Evolutionary conservation across 306 rosid genomes (phyloP).

Genomic region (Casuarina cunninghamiana): DNA sequence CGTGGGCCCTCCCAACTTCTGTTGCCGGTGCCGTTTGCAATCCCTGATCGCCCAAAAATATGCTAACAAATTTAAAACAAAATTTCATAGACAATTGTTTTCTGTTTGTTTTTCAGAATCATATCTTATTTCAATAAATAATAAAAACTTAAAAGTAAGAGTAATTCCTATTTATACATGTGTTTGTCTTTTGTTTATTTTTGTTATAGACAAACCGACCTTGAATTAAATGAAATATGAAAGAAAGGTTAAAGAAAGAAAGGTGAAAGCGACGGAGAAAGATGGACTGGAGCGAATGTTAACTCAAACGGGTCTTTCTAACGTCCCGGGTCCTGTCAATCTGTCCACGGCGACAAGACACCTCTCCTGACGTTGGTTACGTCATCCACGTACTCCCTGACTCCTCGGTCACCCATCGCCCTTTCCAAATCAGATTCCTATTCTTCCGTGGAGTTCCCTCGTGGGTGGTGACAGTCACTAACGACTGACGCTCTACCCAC

Average conservation of each 20-base stretch:
- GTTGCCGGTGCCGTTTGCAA: not conserved
- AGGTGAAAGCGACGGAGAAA: not conserved
- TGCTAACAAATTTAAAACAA: too few relatives aligned
- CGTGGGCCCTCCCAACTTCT: not conserved
- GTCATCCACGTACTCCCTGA: constrained; percentile 38
- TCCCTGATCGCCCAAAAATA: not conserved
- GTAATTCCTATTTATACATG: too few relatives aligned
- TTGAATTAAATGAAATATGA: too few relatives aligned
- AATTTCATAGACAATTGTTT: too few relatives aligned
- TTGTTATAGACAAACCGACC: too few relatives aligned
- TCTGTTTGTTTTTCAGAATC: too few relatives aligned
- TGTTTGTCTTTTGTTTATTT: too few relatives aligned
- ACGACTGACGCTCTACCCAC: too few relatives aligned
- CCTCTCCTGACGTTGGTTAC: constrained; percentile 24
- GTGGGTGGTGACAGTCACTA: too few relatives aligned
- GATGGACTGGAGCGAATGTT: not conserved
- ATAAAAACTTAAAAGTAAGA: too few relatives aligned
- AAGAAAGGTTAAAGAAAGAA: not conserved
- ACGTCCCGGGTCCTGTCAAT: constrained; percentile 35
- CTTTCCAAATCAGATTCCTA: not conserved
- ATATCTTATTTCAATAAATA: too few relatives aligned
- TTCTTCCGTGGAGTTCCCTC: not conserved
- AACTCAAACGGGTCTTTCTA: constrained; percentile 21
- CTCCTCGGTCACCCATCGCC: not conserved
- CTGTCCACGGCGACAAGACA: constrained; percentile 29